Conservation (phyloP, 106 monocot genomes). For the Dactylorhiza incarnata region DNA sequence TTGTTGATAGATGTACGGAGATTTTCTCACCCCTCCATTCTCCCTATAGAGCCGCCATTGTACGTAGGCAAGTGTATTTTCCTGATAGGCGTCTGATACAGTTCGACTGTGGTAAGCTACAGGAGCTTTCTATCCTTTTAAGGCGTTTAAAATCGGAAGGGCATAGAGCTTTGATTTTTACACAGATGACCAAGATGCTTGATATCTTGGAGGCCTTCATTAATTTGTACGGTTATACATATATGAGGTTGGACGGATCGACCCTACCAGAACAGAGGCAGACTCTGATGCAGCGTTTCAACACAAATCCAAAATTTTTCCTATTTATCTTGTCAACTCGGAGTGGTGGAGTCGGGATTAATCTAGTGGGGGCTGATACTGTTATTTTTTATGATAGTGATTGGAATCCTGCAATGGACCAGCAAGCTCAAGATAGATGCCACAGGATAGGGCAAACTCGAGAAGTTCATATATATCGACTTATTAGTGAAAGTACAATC, state of each 20-base stretch:
- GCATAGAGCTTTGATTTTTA: slow-evolving; percentile 93
- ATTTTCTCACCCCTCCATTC: slow-evolving; percentile 61
- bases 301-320: slow-evolving; percentile 90
- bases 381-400: slow-evolving; percentile 99
- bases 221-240: slow-evolving; percentile 98
- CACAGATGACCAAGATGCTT: slow-evolving; percentile 99
- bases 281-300: slow-evolving; percentile 96
- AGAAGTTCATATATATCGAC: slow-evolving; percentile 94
- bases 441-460: slow-evolving; percentile 98
- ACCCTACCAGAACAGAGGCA: slow-evolving; percentile 97
- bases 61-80: slow-evolving; percentile 94
- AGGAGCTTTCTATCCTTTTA: slow-evolving; percentile 72
- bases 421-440: slow-evolving; percentile 99
- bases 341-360: slow-evolving; percentile 98
- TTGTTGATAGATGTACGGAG: slow-evolving; percentile 43
- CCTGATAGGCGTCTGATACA: slow-evolving; percentile 95
- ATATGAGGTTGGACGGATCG: slow-evolving; percentile 95
- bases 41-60: slow-evolving; percentile 79
- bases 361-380: slow-evolving; percentile 96
- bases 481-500: slow-evolving; percentile 92
- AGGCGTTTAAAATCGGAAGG: slow-evolving; percentile 83
- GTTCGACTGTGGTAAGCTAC: slow-evolving; percentile 98
- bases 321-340: slow-evolving; percentile 97
- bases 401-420: slow-evolving; percentile 99
- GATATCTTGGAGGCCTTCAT: slow-evolving; percentile 96